A percentile compares a stretch with the other conserved stretches of the same genome.
phyloP scores from a whole-genome alignment of 2,329 filamentous ascomycete species.

The Epichloe scottii region DNA sequence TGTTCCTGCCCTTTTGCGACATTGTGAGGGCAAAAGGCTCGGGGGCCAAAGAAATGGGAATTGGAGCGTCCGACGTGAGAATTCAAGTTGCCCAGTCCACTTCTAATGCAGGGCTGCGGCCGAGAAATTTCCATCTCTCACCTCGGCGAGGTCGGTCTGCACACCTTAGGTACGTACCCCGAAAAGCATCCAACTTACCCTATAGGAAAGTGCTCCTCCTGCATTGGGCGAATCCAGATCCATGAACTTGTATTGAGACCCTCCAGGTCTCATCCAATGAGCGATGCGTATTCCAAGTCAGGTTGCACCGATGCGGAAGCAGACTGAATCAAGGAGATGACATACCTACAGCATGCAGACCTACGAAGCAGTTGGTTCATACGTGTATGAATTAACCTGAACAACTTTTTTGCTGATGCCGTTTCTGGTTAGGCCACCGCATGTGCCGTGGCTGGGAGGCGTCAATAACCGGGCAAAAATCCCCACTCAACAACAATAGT shows the following conservation, averaged over 20 bases:
- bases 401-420: background rate
- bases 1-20: slow-evolving; percentile 33
- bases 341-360: too few relatives aligned
- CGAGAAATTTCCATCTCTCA: background rate
- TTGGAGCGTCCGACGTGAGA: slow-evolving; percentile 1
- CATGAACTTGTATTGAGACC: too few relatives aligned
- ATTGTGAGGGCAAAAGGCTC: slow-evolving; percentile 17
- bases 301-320: too few relatives aligned
- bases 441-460: background rate
- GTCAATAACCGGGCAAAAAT: too few relatives aligned
- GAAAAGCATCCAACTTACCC: background rate
- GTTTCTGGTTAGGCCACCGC: background rate
- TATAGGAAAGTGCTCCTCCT: background rate
- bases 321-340: too few relatives aligned
- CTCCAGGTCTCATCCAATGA: too few relatives aligned
- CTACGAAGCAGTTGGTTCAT: too few relatives aligned
- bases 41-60: background rate
- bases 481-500: too few relatives aligned
- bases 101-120: background rate
- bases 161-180: background rate
- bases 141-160: background rate
- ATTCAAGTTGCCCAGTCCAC: slow-evolving; percentile 3
- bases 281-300: too few relatives aligned
- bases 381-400: too few relatives aligned
- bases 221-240: too few relatives aligned